Evolutionary conservation across 148 eudicot species (phyloP).

Genomic region (Arctostaphylos glauca): DNA sequence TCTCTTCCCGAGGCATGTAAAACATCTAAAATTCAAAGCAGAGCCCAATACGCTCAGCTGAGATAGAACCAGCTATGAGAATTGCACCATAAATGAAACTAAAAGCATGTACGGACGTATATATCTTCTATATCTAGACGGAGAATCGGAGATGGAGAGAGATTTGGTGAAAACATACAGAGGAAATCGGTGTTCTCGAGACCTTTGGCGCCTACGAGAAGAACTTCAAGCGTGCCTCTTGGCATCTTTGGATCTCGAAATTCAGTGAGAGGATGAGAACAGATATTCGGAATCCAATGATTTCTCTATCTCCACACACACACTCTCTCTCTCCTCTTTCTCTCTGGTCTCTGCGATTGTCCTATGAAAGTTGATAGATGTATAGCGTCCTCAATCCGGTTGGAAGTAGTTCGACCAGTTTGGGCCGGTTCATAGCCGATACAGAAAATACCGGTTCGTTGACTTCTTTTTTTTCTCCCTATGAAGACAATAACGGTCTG

Average conservation of each 20-base stretch:
- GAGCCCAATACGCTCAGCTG: too few relatives aligned
- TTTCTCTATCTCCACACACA: too few relatives aligned
- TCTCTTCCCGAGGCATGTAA: too few relatives aligned
- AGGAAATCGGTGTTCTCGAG: conserved; percentile 53
- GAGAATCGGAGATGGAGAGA: background rate
- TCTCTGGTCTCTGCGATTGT: background rate
- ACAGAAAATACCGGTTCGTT: background rate
- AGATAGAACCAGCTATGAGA: too few relatives aligned
- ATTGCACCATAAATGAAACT: background rate
- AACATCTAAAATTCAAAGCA: too few relatives aligned
- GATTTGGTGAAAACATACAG: conserved; percentile 27
- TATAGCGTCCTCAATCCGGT: background rate
- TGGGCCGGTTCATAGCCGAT: background rate
- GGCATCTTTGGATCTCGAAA: background rate
- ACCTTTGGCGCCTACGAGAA: conserved; percentile 52
- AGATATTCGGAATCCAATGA: background rate
- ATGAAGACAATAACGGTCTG: too few relatives aligned
- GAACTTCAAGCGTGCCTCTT: conserved; percentile 44
- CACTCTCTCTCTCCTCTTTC: background rate
- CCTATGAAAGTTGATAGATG: background rate
- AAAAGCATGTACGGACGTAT: background rate
- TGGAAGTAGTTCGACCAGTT: background rate
- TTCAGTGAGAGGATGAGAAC: background rate
- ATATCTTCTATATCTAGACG: background rate
- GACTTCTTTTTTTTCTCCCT: background rate